Evolutionary conservation across 225 moss, liverwort and hornwort genomes (phyloP), one percentile per base, ranked within the genome.

Genomic region (Sphagnum contortum): DNA sequence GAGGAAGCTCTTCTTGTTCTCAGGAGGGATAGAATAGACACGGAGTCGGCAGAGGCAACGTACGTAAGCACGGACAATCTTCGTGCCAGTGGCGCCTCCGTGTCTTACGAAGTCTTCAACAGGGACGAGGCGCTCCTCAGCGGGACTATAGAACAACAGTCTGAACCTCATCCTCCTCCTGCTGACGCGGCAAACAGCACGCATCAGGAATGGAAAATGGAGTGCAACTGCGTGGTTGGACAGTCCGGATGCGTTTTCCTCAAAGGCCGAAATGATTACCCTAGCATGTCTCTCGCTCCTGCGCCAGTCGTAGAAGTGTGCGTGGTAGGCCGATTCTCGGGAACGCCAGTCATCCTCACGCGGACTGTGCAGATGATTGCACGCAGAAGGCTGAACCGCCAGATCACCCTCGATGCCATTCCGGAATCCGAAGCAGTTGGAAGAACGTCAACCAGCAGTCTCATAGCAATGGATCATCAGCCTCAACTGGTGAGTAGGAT

Each of bases 31-130:
- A 73, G 87, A 66, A 76, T 89, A 0, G 84, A 89, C 68, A 66
- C 80, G 1, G 89, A 78, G 50, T 79, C 67, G 10, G 75, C 74
- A 0, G 87, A 89, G 70, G 89, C 76, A 0, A 89, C 87, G 3
- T 89, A 87, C 57, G 87, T 89, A 0, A 89, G 82, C 65, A 89
- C 89, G 5, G 83, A 81, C 57, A 83, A 75, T 44, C 67, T 89
- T 48, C 79, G 89, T 49, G 77, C 87, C 46, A 83, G 81, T 51
- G 89, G 79, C 59, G 68, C 87, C 3, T 29, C 29, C 52, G 66
- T 89, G 44, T 70, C 68, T 45, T 89, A 77, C 68, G 81, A 87
- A 59, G 66, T 89, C 4, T 62, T 77, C 4, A 74, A 80, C 0
- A 79, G 64, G 48, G 83, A 81, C 4, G 86, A 87, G 56, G 56